Evolutionary conservation across 2,329 filamentous ascomycete genomes (phyloP), one percentile per base, ranked within the genome.

Genomic region (Amphichorda felina): DNA sequence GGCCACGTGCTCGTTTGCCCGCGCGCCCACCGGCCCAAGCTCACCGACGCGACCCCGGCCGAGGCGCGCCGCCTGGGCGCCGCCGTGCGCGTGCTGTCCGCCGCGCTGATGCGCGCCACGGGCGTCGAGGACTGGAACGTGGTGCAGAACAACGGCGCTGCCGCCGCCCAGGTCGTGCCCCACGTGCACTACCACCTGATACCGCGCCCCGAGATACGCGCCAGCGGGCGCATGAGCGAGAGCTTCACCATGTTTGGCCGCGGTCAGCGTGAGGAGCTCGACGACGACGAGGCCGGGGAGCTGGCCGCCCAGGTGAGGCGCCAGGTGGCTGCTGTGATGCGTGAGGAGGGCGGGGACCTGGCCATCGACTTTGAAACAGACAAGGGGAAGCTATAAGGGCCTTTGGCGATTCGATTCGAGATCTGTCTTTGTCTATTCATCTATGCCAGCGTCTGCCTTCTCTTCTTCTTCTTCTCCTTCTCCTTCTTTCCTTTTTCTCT

Each of bases 151-250:
- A 96, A 95, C 48, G 86, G 89, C 13, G 79, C 79, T 4, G 75
- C 86, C 22, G 89, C 89, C 2, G 87, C 87, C 2, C 89, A 96
- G 61, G 86, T 94, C 13, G 87, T 96, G 2, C 82, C 82, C 16
- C 89, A 96, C 56, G 80, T 93, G 33, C 89, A 98, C 57, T 96
- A 93, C 55, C 91, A 98, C 49, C 72, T 96, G 35, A 93, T 98
- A 24, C 89, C 89, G 0, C 65, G 89, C 26, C 87, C 88, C 0
- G 75, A 82, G 59, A 72, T 71, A 39, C 64, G 63, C 44, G 70
- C 62, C 32, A 69, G 64, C 43, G 68, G 63, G 6, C 54, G 61
- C 32, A 62, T 61, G 46, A 72, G 71, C 39, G 67, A 72, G 63
- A 78, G 76, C 51, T 88, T 86, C 61, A 85, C 79, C 32, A 88